Base-by-base conservation (phyloP, 352 stramenopile genomes). In the Globisporangium polare region DNA sequence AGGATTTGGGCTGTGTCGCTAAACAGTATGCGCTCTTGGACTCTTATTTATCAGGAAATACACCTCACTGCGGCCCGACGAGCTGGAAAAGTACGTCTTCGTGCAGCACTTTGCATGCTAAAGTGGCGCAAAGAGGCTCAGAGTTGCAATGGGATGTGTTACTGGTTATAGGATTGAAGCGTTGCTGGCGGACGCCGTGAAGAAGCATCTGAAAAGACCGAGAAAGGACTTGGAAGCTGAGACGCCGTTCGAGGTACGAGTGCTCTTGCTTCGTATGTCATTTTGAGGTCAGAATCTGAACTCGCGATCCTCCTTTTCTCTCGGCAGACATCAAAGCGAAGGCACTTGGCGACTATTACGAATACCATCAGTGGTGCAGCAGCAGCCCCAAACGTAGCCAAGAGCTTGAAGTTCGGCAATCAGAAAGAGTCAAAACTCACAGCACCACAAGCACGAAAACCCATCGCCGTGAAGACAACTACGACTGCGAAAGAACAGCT, bases 181-280 rank as follows among this genome's bases (percentile, higher is more conserved):
- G 24, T 55, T 77, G 60, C 58, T 90, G 22, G 52, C 64, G n/a
- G 62, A 80, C 45, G 70, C 58, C 27, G 80, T 88, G 24, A 90
- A 87, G 31, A 90, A 88, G 58, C 76, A 90, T 51, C 59, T 90
- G 39, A 87, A 90, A 59, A 67, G 80, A 31, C 62, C 74, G 49
- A 57, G 61, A 27, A 75, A 75, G 42, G 70, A 82, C 26, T 66
- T 63, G 35, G 65, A 63, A n/a, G 41, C 65, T 3, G 58, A 60
- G 17, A 71, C 62, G 13, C 64, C 74, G 35, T 56, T 56, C 47
- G 68, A 81, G 68, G 80, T 88, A 67, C 33, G n/a, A 6, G 5
- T 12, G 1, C 45, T 42, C 58, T 18, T 37, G 20, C 35, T 41
- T n/a, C 7, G 26, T 9, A 2, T 42, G 5, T 9, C 18, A 12